Conservation (phyloP, 345 rosid species). For the Aquilaria sinensis region DNA sequence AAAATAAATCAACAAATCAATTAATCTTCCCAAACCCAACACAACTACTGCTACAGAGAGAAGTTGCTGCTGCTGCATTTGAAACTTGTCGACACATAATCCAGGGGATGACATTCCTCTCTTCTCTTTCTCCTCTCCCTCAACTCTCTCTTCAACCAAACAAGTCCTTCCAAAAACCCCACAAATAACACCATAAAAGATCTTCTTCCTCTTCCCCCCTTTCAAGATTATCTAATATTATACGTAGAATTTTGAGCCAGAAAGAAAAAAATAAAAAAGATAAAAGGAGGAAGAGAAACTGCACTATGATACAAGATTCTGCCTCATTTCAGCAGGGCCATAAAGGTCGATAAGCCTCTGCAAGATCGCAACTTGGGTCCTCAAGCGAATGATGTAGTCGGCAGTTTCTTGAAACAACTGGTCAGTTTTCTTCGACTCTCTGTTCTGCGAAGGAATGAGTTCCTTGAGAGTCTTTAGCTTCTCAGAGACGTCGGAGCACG, state of each 20-base stretch:
- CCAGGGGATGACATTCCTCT: too few species aligned
- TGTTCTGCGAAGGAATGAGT: slow-evolving; percentile 44
- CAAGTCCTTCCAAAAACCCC: background rate
- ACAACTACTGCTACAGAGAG: slow-evolving; percentile 1
- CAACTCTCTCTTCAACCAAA: slow-evolving; percentile 10
- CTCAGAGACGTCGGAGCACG: slow-evolving; percentile 37
- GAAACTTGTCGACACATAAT: too few species aligned
- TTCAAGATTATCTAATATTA: background rate
- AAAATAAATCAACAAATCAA: background rate
- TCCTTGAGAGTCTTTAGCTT: slow-evolving; percentile 70
- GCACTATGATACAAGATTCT: slow-evolving; percentile 24
- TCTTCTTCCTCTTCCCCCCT: background rate
- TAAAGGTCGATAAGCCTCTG: slow-evolving; percentile 61
- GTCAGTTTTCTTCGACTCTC: slow-evolving; percentile 27
- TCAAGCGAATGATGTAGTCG: slow-evolving; percentile 65
- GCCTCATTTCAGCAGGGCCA: slow-evolving; percentile 31
- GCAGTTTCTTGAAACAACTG: slow-evolving; percentile 77
- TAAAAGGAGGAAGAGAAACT: background rate
- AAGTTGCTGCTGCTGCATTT: background rate
- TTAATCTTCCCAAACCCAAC: background rate
- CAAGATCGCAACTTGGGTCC: slow-evolving; percentile 56
- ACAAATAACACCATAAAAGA: background rate
- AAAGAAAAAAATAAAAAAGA: background rate
- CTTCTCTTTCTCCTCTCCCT: slow-evolving; percentile 8
- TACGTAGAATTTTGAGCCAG: background rate